Percentiles rank a stretch among this genome's conserved stretches.
phyloP scores from a whole-genome alignment of 1,139 yeast genomes.

The Zygoascus hellenicus region DNA sequence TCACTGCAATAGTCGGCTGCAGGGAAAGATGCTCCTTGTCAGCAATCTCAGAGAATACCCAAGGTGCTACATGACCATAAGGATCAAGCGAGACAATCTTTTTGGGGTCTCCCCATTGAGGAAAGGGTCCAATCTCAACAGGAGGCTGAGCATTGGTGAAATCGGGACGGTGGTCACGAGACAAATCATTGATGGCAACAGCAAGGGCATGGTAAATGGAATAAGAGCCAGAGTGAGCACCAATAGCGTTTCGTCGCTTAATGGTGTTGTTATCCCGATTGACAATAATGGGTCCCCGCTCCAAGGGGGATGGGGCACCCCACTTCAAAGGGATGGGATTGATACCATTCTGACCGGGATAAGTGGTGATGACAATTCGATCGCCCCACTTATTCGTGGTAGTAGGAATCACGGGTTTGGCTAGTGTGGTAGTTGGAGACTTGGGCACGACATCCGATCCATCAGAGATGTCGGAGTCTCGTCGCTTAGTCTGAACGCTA shows the following conservation, averaged over 20 bases:
- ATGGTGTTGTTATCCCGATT: conserved; percentile 37
- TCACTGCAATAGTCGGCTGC: conserved; percentile 56
- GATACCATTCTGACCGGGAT: conserved; percentile 44
- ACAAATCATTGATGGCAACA: conserved; percentile 49
- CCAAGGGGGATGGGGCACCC: conserved; percentile 44
- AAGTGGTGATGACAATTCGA: conserved; percentile 40
- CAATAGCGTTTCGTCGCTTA: conserved; percentile 47
- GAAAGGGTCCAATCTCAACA: conserved; percentile 45
- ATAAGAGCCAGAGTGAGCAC: conserved; percentile 58
- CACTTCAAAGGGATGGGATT: conserved; percentile 46
- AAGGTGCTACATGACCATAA: conserved; percentile 56
- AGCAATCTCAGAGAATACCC: conserved; percentile 43
- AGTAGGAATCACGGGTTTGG: conserved; percentile 4
- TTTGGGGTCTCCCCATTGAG: conserved; percentile 48
- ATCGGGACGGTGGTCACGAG: conserved; percentile 48
- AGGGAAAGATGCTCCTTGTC: conserved; percentile 42
- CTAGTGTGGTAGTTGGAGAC: conserved; percentile 5
- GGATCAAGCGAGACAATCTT: conserved; percentile 61
- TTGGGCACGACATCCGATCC: not conserved
- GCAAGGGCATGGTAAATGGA: conserved; percentile 57
- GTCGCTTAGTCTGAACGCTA: conserved; percentile 2
- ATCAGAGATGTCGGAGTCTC: not conserved
- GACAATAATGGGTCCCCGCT: conserved; percentile 56
- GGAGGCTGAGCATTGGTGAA: conserved; percentile 60
- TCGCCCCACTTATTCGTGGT: conserved; percentile 19